Evolutionary conservation across 768 basidiomycete genomes (phyloP), one percentile per base, ranked within the genome.

Genomic region (Boletus bicolor): DNA sequence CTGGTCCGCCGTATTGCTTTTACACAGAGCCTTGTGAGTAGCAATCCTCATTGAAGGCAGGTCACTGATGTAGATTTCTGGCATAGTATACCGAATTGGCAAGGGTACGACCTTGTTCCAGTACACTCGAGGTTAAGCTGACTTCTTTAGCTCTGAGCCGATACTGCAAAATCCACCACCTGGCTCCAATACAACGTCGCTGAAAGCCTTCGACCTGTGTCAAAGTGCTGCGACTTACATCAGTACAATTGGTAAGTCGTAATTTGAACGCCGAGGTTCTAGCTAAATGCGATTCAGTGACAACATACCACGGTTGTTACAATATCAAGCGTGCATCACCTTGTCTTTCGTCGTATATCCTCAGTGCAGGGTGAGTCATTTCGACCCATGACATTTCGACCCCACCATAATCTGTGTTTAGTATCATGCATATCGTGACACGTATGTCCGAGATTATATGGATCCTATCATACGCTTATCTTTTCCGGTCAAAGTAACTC

Each of bases 11-110:
- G 84, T 91, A 5, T 75, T 92, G 12, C 73, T 92, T 37, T 76
- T 91, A 38, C 81, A 91, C 68, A 80, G 90, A 49, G 88, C 87
- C 15, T 92, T 90, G 89, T 91, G 69, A 78, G 89, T 79, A 15
- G 17, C 42, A 47, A 30, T 56, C 37, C 37, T 58, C 10, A 26
- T 53, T n/a, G 7, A 44, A 44, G 44, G 43, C 35, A 36, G 51
- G 14, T 48, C 55, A 14, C 49, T 66, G 19, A 64, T 45, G 35
- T 58, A 50, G 55, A 19, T 41, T 37, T 44, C 58, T 46, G 9
- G 8, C 55, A 34, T 55, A 89, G 89, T 62, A 84, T 90, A 68
- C 87, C 89, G 3, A 85, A 87, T 62, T 85, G 82, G 82, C 82
- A 80, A 62, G 79, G 82, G 89, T 87, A 70, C 2, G 64, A 30